Conservation (phyloP, 352 stramenopile genomes). For the Nothophytophthora sp. region DNA sequence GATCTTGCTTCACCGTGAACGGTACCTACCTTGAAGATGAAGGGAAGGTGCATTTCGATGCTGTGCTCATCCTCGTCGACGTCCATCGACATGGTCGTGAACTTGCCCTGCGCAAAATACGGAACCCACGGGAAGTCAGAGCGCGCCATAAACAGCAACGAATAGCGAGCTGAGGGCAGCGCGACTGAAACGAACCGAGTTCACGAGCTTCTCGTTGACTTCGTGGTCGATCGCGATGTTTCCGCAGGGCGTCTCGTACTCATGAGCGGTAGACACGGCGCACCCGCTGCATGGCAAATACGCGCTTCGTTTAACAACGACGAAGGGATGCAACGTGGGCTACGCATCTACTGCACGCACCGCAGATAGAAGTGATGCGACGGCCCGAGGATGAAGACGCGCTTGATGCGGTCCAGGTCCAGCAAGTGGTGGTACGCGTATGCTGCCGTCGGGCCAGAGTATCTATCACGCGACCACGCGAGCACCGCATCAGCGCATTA, state of each 20-base stretch:
- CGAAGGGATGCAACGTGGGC: too few species aligned
- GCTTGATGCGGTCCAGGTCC: constrained; percentile 65
- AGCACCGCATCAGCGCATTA: not conserved
- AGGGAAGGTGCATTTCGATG: constrained; percentile 98
- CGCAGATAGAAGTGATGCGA: constrained; percentile 96
- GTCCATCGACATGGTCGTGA: constrained; percentile 74
- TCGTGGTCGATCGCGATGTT: constrained; percentile 92
- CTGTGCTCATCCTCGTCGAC: constrained; percentile 97
- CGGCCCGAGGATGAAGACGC: constrained; percentile 93
- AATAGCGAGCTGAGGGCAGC: too few species aligned
- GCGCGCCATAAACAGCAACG: too few species aligned
- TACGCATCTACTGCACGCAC: constrained; percentile 47
- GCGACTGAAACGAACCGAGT: too few species aligned
- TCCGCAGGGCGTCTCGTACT: constrained; percentile 95
- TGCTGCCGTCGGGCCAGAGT: constrained; percentile 94
- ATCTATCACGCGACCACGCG: constrained; percentile 42
- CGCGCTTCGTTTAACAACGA: not conserved
- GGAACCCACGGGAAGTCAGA: too few species aligned
- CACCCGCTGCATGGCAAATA: constrained; percentile 45
- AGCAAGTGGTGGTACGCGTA: constrained; percentile 92
- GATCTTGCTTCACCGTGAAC: not conserved
- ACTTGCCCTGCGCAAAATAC: constrained; percentile 49
- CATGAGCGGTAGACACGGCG: constrained; percentile 79
- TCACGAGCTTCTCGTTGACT: constrained; percentile 89
- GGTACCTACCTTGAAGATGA: constrained; percentile 83